Evolutionary conservation across 768 basidiomycete species (phyloP), one percentile per base, ranked within the genome.

Genomic region (Boletus pseudo-olivaceus): DNA sequence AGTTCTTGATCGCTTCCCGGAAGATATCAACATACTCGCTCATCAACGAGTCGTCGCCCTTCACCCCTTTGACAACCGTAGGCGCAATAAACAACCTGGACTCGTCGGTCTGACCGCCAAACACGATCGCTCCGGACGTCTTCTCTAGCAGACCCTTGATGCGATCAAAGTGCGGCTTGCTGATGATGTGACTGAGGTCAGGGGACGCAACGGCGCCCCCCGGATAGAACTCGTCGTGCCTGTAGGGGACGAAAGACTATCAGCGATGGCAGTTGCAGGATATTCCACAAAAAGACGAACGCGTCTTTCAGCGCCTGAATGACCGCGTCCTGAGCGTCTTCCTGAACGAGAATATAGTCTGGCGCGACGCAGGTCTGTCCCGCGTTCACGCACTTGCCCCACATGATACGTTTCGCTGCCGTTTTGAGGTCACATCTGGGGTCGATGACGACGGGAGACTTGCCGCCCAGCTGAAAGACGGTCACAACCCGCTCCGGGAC

Each of bases 371-470:
- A 93, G 1, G 83, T 83, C 73, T 92, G 81, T 3, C 92, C 92
- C 0, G 81, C 82, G 60, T 94, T 94, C n/a, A 73, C 68, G 44
- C 74, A 71, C 61, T 90, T 90, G n/a, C 90, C 90, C 88, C 89
- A 93, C 34, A 92, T 67, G 41, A 94, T 76, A n/a, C 91, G 78
- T 40, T 78, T 79, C 3, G 88, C 88, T 0, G 85, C 78, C 5
- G 77, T 71, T 53, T 83, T 76, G 47, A 93, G 70, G 64, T 93
- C 85, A 50, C 81, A 83, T 20, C 73, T 76, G 0, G 87, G 77
- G 67, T 92, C 88, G 41, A 94, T 73, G 56, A 93, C 74, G 19
- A 83, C 88, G 1, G 90, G 90, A 1, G 80, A 84, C 67, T 92
- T 90, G 26, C 90, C 85, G 64, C 82, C 83, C 29, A 84, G 82